A percentile compares a stretch with the other conserved stretches of the same genome.
Conservation (phyloP, 768 basidiomycete genomes). For the Boletus subcaerulescens region DNA sequence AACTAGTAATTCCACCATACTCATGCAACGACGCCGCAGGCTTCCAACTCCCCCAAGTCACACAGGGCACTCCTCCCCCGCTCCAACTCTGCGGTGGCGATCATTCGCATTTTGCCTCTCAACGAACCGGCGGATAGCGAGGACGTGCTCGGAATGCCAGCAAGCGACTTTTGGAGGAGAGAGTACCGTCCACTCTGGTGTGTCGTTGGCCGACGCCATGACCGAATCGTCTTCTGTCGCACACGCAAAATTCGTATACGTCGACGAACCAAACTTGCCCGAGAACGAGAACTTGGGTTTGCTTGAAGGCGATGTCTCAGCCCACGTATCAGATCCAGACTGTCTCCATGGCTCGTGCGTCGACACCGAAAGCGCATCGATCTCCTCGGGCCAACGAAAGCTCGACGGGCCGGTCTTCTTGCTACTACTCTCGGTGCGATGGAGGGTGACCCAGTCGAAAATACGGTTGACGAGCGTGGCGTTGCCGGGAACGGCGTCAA, state of each 20-base stretch:
- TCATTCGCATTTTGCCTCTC: conserved; percentile 23
- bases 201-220: conserved; percentile 30
- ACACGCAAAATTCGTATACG: conserved; percentile 35
- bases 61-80: no score
- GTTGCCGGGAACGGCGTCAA: conserved; percentile 44
- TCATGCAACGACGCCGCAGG: no score
- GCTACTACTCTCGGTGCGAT: neutral
- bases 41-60: no score
- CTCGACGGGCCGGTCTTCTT: neutral
- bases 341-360: neutral
- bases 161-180: conserved; percentile 63
- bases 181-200: conserved; percentile 50
- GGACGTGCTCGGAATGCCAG: conserved; percentile 69
- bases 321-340: conserved; percentile 26
- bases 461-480: conserved; percentile 41
- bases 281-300: neutral
- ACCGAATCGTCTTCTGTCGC: conserved; percentile 41
- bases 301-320: neutral
- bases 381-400: conserved; percentile 41
- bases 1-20: no score
- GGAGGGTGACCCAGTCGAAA: conserved; percentile 38
- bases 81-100: conserved; percentile 1
- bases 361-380: conserved; percentile 26
- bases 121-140: conserved; percentile 45
- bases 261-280: neutral